Base-by-base conservation (phyloP, 176 grass and related monocot species). In the Bolboschoenus planiculmis region DNA sequence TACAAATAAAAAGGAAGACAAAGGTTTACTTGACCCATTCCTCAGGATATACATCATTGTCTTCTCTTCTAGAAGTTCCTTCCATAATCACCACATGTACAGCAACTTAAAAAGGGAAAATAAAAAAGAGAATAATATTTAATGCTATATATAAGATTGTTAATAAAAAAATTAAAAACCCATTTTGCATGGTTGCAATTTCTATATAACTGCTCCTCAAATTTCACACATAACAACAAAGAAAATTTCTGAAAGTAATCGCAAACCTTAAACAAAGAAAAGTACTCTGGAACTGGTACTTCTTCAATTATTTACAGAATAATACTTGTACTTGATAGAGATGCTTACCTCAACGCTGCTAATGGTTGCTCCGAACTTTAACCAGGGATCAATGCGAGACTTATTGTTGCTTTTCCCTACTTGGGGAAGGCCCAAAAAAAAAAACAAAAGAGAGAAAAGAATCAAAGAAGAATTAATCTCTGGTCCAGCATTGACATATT, bases 21-120 rank as follows among this genome's bases (percentile, higher is more conserved):
- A 63, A 31, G 55, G 31, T 27, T 61, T 64, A 81, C 79, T 63
- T 81, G 23, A 16, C 57, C 79, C 79, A 81, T 30, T 81, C 23
- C 46, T 64, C 79, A 81, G 36, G 59, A 61, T 10, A 81, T n/a
- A 2, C 37, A 62, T 81, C 56, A 81, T 18, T 63, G 43, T 7
- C 4, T 61, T 50, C 43, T 50, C 43, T 47, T 75, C 55, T 18
- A 64, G 79, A 81, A 64, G 31, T 44, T 47, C 23, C 79, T 43
- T 81, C 79, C 51, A 61, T 62, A 1, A 44, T 81, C 55, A 18
- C 56, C 35, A 42, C 15, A 29, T 2, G 2, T 16, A 75, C 34
- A 14, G 14, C 14, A 53, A 10, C 65, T 70, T n/a, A 10, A 48
- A 15, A 18, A 30, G 71, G 42, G 39, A 18, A 43, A 56, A 58